phyloP scores from a whole-genome alignment of 1,139 yeast species.

The Wickerhamomyces sp. region DNA sequence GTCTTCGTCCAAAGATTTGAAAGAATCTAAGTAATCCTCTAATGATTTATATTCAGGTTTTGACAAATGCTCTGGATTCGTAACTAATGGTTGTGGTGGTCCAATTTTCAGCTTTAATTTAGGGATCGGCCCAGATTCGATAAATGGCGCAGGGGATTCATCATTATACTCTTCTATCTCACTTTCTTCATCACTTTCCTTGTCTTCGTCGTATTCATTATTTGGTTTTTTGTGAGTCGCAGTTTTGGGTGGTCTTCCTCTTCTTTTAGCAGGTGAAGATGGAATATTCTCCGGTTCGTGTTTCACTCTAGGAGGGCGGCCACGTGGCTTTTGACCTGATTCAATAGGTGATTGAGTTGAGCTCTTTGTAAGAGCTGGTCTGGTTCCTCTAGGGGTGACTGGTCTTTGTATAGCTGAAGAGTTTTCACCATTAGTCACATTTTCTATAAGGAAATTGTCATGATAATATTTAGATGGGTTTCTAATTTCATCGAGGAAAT shows the following conservation, averaged over 20 bases:
- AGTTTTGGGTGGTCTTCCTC: conserved; percentile 12
- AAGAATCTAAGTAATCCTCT: conserved; percentile 44
- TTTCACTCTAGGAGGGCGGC: conserved; percentile 1
- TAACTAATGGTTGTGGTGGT: conserved; percentile 57
- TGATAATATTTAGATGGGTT: conserved; percentile 20
- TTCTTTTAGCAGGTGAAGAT: conserved; percentile 1
- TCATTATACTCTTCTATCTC: conserved; percentile 17
- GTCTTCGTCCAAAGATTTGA: conserved; percentile 57
- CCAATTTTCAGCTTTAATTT: conserved; percentile 41
- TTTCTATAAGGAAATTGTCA: conserved; percentile 12
- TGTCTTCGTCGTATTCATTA: too few relatives aligned
- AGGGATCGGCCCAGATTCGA: conserved; percentile 24
- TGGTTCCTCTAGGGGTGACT: background rate
- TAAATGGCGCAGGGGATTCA: conserved; percentile 12
- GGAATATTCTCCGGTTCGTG: background rate
- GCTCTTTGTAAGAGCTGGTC: background rate
- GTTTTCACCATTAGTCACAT: conserved; percentile 2
- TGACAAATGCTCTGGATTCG: conserved; percentile 72
- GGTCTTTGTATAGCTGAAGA: background rate
- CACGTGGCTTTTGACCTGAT: background rate
- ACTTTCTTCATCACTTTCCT: conserved; percentile 18
- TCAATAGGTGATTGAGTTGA: background rate
- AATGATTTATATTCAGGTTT: conserved; percentile 36
- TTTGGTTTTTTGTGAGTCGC: conserved; percentile 17
- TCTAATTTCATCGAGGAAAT: conserved; percentile 12